Evolutionary conservation across 768 basidiomycete genomes (phyloP).

Genomic region (Cantharellus cinnabarinus): DNA sequence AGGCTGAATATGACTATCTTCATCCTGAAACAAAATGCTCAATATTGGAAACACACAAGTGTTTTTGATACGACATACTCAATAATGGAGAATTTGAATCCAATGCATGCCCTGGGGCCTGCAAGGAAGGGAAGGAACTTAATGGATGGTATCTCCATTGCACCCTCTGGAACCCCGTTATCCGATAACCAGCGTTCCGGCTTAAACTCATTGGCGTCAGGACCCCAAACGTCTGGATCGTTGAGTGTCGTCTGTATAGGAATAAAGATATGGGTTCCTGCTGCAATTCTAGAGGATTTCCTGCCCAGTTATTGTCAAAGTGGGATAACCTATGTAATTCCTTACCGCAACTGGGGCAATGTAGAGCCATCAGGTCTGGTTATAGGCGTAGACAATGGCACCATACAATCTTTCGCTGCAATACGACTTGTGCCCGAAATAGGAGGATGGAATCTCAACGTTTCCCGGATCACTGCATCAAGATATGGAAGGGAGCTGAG

Average conservation of each 20-base stretch:
- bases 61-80: background rate
- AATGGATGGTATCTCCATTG: background rate
- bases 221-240: conserved; percentile 9
- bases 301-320: background rate
- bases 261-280: background rate
- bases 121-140: background rate
- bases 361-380: background rate
- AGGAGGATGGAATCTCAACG: conserved; percentile 4
- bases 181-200: conserved; percentile 20
- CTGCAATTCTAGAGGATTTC: background rate
- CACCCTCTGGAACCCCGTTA: background rate
- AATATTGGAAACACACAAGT: background rate
- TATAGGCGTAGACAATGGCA: conserved; percentile 4
- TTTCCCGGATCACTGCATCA: conserved; percentile 13
- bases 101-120: background rate
- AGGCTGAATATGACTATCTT: background rate
- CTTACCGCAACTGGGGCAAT: background rate
- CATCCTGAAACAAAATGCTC: background rate
- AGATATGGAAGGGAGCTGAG: conserved; percentile 14
- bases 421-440: background rate
- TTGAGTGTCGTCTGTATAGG: background rate
- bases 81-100: background rate
- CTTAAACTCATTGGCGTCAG: conserved; percentile 17
- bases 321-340: background rate
- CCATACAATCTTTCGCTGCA: conserved; percentile 1